A percentile compares a stretch with the other conserved stretches of the same genome.
phyloP scores from a whole-genome alignment of 1,284 basidiomycete species.

The Ceraceosorus guamensis region DNA sequence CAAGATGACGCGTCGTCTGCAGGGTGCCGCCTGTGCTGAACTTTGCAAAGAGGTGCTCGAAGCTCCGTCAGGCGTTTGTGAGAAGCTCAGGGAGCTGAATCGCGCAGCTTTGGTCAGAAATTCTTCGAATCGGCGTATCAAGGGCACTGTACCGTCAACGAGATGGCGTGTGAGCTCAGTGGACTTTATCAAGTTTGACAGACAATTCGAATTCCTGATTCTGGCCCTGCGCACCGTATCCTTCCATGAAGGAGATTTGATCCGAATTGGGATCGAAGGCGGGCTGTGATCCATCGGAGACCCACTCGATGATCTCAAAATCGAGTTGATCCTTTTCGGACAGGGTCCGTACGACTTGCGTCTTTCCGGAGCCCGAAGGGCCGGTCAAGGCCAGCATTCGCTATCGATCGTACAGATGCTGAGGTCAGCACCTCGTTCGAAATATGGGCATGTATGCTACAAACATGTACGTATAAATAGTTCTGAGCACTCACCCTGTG shows the following conservation, averaged over 20 bases:
- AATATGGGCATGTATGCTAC: no score
- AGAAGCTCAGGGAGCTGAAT: conserved; percentile 10
- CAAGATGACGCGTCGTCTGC: conserved; percentile 57
- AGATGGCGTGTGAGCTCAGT: not conserved
- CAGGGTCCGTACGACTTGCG: conserved; percentile 70
- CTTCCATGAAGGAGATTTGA: not conserved
- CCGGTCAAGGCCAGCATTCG: conserved; percentile 78
- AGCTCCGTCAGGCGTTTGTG: not conserved
- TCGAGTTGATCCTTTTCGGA: conserved; percentile 59
- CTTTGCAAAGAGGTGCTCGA: not conserved
- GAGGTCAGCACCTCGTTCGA: no score
- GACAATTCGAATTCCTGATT: not conserved
- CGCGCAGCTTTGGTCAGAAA: conserved; percentile 27
- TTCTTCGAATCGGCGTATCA: conserved; percentile 28
- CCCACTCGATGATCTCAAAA: conserved; percentile 81
- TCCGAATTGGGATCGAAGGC: not conserved
- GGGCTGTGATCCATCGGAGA: conserved; percentile 20
- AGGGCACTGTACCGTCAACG: conserved; percentile 5
- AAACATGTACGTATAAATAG: not conserved
- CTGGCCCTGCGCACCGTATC: not conserved
- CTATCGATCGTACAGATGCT: not conserved
- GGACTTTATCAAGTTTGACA: not conserved
- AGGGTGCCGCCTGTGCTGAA: not conserved
- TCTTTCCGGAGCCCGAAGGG: conserved; percentile 84
- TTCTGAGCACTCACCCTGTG: conserved; percentile 54